These are phyloP conservation scores for Vickermania ingenoplastis DNA, from an alignment of 208 protist species.

Conservation along the genomic window DNA sequence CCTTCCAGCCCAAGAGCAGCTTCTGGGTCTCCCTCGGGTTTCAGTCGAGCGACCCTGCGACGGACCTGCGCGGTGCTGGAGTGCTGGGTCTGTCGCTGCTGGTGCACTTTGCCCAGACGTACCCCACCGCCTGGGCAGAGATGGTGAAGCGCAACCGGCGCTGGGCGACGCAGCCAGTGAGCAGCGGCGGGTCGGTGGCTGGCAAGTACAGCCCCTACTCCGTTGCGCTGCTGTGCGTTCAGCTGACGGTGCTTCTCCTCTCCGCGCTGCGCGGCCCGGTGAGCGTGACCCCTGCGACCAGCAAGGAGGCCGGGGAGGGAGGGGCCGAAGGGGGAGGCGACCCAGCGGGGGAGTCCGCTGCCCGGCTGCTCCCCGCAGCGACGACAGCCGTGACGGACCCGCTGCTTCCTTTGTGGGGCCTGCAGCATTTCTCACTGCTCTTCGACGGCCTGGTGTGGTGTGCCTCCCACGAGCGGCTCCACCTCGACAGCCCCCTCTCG, in stretches of 20 bases:
- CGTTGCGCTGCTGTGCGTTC: constrained; percentile 75
- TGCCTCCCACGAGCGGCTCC: not conserved
- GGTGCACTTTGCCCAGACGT: constrained; percentile 65
- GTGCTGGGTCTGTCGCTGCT: constrained; percentile 69
- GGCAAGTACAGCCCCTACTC: constrained; percentile 28
- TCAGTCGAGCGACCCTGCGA: constrained; percentile 79
- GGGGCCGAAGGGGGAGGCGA: not conserved
- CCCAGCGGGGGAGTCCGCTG: not conserved
- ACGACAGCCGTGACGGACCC: not conserved
- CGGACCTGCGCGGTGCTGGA: constrained; percentile 82
- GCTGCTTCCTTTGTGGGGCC: not conserved
- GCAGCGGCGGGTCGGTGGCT: not conserved
- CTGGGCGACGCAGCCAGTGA: constrained; percentile 16
- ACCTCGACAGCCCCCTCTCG: too few relatives aligned
- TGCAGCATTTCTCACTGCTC: not conserved
- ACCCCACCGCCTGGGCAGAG: constrained; percentile 38
- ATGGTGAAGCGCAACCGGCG: constrained; percentile 72
- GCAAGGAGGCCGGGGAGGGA: not conserved
- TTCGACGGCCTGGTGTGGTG: constrained; percentile 5
- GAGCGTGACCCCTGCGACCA: not conserved
- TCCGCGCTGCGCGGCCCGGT: not conserved
- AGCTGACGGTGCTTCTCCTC: constrained; percentile 47
- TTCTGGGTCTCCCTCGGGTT: constrained; percentile 80
- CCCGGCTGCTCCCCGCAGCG: not conserved
- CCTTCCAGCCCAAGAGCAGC: constrained; percentile 27